Conservation (phyloP, 371 early-diverging fungal genomes). For the Mucor plumbeus region DNA sequence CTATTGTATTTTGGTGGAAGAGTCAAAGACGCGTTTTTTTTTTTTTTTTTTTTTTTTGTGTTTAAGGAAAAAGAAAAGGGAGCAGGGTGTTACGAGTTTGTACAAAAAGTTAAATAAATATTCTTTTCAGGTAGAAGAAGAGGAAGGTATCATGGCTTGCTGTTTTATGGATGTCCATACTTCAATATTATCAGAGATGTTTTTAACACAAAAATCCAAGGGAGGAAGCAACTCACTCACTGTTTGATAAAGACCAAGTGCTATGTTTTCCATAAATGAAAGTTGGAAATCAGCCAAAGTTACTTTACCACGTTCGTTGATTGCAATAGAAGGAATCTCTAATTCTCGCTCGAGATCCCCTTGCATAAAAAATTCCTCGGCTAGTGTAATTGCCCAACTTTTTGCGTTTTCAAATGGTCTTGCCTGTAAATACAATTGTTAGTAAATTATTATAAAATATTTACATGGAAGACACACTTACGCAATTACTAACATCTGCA, state of each 20-base stretch:
- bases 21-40: not conserved
- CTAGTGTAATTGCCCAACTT: slow-evolving; percentile 60
- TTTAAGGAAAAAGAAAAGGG: not conserved
- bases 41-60: no score
- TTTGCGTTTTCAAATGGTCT: slow-evolving; percentile 66
- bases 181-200: slow-evolving; percentile 38
- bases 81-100: not conserved
- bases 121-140: not conserved
- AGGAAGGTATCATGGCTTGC: not conserved
- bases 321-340: slow-evolving; percentile 47
- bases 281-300: slow-evolving; percentile 47
- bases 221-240: not conserved
- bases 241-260: slow-evolving; percentile 38
- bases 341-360: slow-evolving; percentile 71
- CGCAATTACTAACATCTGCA: slow-evolving; percentile 80
- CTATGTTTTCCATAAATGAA: slow-evolving; percentile 39
- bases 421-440: slow-evolving; percentile 35
- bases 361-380: slow-evolving; percentile 70
- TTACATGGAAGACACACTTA: slow-evolving; percentile 26
- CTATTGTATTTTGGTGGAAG: not conserved
- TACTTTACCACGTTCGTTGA: slow-evolving; percentile 49
- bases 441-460: not conserved
- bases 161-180: slow-evolving; percentile 36
- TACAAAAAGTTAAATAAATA: not conserved
- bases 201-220: slow-evolving; percentile 41